Evolutionary conservation across 495 filamentous ascomycete species (phyloP).

Genomic region (Tuber calosporum): DNA sequence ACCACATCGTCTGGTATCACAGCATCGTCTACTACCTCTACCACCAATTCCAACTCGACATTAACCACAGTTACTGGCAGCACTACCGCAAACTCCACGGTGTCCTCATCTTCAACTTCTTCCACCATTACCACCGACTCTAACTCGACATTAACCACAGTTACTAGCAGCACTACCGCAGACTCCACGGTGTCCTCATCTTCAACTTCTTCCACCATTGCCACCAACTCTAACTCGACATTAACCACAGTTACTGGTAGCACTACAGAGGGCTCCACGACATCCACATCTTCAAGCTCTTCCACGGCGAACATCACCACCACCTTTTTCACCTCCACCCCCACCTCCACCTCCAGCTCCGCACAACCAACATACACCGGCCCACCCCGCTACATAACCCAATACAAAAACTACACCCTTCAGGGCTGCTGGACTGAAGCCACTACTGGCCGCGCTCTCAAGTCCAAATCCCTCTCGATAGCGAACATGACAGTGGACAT

Average conservation of each 20-base stretch:
- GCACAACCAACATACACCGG: constrained; percentile 10
- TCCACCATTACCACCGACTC: neutral
- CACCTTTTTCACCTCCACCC: constrained; percentile 16
- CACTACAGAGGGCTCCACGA: neutral
- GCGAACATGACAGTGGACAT: constrained; percentile 31
- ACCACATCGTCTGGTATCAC: neutral
- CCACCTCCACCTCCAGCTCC: constrained; percentile 25
- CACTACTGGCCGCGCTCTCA: constrained; percentile 36
- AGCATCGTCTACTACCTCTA: neutral
- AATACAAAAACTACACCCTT: constrained; percentile 18
- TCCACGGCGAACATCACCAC: constrained; percentile 17
- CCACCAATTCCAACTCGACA: neutral
- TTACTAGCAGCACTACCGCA: constrained; percentile 12
- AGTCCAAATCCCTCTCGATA: constrained; percentile 19
- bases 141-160: neutral
- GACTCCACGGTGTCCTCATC: neutral
- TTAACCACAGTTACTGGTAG: constrained; percentile 8
- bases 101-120: constrained; percentile 12
- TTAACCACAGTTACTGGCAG: constrained; percentile 9
- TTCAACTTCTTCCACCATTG: constrained; percentile 28
- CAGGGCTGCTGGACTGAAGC: constrained; percentile 43
- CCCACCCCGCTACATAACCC: constrained; percentile 10
- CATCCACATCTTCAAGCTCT: constrained; percentile 26
- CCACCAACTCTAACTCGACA: neutral
- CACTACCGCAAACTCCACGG: neutral